phyloP scores from a whole-genome alignment of 2,329 filamentous ascomycete species.

The Fusarium austroafricanum region DNA sequence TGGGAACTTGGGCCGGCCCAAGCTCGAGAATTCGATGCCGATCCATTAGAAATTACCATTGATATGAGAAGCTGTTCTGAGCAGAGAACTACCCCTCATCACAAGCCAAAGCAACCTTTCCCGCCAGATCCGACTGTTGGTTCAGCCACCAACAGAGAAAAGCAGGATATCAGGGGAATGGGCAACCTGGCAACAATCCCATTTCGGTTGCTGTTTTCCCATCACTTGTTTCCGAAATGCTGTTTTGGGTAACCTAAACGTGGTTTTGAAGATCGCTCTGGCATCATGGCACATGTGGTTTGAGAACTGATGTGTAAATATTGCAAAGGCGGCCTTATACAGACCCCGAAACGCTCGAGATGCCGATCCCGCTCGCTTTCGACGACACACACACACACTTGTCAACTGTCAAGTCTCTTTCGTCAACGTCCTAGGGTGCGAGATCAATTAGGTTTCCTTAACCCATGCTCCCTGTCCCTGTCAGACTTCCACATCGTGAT shows the following conservation, averaged over 20 bases:
- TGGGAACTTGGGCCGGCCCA: constrained; percentile 9
- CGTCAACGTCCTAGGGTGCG: not conserved
- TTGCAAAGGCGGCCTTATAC: not conserved
- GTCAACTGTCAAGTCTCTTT: constrained; percentile 8
- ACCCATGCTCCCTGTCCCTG: constrained; percentile 15
- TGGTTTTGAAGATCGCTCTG: constrained; percentile 4
- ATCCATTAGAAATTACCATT: constrained; percentile 11
- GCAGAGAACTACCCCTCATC: constrained; percentile 33
- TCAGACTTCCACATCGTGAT: not conserved
- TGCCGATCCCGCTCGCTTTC: constrained; percentile 13
- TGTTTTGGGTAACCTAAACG: constrained; percentile 5
- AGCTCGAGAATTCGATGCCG: constrained; percentile 14
- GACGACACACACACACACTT: not conserved
- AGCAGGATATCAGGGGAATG: not conserved
- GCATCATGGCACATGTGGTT: constrained; percentile 9
- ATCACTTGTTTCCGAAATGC: not conserved
- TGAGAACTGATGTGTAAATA: constrained; percentile 4
- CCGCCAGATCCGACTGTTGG: constrained; percentile 27
- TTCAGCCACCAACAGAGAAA: constrained; percentile 26
- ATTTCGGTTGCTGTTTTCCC: constrained; percentile 1
- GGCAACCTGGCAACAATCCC: constrained; percentile 14
- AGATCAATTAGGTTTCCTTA: constrained; percentile 1
- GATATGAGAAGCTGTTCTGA: constrained; percentile 1
- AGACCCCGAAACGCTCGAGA: constrained; percentile 12
- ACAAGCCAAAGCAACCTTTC: constrained; percentile 6